Evolutionary conservation across 768 basidiomycete genomes (phyloP).

Genomic region (Agaricus bisporus): DNA sequence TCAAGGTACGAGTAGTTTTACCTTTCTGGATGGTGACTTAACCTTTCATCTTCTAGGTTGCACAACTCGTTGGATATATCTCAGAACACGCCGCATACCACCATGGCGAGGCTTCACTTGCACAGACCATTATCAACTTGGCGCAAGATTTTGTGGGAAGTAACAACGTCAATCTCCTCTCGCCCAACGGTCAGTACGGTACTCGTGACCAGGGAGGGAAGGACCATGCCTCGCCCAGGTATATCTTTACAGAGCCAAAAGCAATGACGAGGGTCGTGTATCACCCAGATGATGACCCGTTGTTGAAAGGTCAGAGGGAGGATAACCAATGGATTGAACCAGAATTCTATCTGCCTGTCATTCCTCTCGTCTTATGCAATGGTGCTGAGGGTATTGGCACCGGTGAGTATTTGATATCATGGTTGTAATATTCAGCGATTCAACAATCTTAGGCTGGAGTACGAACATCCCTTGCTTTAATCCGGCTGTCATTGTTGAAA

Average conservation of each 20-base stretch:
- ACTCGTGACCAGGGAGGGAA: constrained; percentile 92
- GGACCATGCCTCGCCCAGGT: constrained; percentile 94
- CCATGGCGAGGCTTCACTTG: constrained; percentile 88
- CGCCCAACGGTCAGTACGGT: constrained; percentile 92
- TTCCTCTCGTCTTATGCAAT: constrained; percentile 88
- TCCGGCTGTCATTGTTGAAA: constrained; percentile 83
- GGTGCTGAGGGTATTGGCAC: constrained; percentile 98
- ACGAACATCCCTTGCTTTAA: constrained; percentile 91
- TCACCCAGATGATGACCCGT: constrained; percentile 77
- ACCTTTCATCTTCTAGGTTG: constrained; percentile 46
- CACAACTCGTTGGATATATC: constrained; percentile 93
- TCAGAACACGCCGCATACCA: constrained; percentile 94
- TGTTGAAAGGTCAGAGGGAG: constrained; percentile 82
- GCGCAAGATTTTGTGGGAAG: constrained; percentile 94
- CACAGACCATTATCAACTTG: constrained; percentile 85
- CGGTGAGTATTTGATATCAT: constrained; percentile 36
- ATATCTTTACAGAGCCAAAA: constrained; percentile 83
- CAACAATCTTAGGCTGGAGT: constrained; percentile 74
- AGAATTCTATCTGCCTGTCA: constrained; percentile 86
- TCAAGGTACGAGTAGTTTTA: constrained; percentile 55
- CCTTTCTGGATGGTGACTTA: background rate
- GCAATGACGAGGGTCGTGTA: constrained; percentile 72
- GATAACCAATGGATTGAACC: constrained; percentile 87
- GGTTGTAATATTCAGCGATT: background rate
- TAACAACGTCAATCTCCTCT: constrained; percentile 88